Base-by-base conservation (phyloP, 2,329 filamentous ascomycete species). In the Dactylellina sp. region DNA sequence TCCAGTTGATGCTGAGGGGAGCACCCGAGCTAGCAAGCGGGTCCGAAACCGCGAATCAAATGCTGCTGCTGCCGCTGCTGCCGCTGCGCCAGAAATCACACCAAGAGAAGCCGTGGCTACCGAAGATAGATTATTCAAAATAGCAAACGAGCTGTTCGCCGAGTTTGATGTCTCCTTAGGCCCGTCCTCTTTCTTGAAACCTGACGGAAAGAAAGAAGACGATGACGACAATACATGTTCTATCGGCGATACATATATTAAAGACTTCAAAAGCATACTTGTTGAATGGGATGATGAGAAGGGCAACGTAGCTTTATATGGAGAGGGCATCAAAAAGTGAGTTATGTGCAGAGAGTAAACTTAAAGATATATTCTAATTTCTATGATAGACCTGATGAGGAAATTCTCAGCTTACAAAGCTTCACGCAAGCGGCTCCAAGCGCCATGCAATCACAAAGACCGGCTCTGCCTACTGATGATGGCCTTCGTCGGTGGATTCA, bases 21-120 rank as follows among this genome's bases (percentile, higher is more conserved):
- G 77, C 28, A 77, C 76, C 16, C 75, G 78, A 14, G 71, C 78
- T 65, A 89, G 88, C 80, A 91, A 90, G 78, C 83, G 89, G 55
- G 88, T 88, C 28, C 84, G 88, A 49, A 85, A 87, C 16, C 84
- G 88, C 61, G 88, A 89, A 46, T 85, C 84, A 2, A 83, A 85
- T 9, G 80, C 81, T 7, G 81, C 80, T 2, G 87, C 86, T 37
- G 87, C 88, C 53, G 80, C 81, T 0, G 78, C 77, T 0, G 76
- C 76, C 0, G 76, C 70, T 1, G 28, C 76, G 18, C 76, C 77
- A 7, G 76, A 70, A 49, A 64, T 68, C 44, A 57, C 70, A 1
- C 64, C 65, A 11, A 60, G 75, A 20, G 63, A 75, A 39, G 55
- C 64, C 7, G 64, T 76, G 61, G 75, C 76, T 22, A 57, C 76